These are phyloP conservation scores for Magnaporthiopsis rhizophila DNA, from an alignment of 2,329 filamentous ascomycete species.

Conservation along the genomic window DNA sequence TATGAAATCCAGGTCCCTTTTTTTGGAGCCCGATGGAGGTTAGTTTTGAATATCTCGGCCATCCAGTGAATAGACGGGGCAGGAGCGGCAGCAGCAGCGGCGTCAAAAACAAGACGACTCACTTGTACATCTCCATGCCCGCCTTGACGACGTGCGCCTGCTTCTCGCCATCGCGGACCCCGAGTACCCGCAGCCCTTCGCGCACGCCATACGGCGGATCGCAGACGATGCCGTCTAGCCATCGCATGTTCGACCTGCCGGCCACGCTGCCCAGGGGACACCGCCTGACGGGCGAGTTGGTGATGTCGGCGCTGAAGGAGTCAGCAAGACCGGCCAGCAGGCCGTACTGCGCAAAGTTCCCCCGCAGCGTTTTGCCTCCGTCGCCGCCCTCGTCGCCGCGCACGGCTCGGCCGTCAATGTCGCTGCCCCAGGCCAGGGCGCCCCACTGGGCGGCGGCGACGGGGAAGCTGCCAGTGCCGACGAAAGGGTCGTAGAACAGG, in stretches of 20 bases:
- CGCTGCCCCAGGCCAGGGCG: conserved; percentile 73
- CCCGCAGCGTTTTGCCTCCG: conserved; percentile 36
- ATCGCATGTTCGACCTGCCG: conserved; percentile 24
- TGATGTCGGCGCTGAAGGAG: conserved; percentile 78
- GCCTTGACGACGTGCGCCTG: conserved; percentile 55
- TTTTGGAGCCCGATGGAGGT: neutral
- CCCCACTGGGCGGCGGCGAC: conserved; percentile 88
- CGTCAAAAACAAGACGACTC: conserved; percentile 22
- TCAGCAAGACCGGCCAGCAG: conserved; percentile 61
- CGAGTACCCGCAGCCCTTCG: conserved; percentile 84
- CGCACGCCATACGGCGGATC: conserved; percentile 95
- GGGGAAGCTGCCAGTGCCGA: conserved; percentile 89
- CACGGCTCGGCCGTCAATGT: conserved; percentile 88
- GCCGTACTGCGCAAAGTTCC: conserved; percentile 82
- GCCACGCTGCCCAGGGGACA: conserved; percentile 23
- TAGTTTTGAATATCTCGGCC: neutral
- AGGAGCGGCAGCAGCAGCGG: neutral
- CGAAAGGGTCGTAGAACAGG: conserved; percentile 90
- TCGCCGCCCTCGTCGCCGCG: conserved; percentile 49
- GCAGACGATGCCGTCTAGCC: conserved; percentile 86
- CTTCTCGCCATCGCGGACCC: conserved; percentile 60
- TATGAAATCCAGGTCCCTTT: conserved; percentile 58
- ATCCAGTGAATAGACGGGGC: neutral
- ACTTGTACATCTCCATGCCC: conserved; percentile 63
- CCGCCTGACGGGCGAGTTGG: conserved; percentile 67